Conservation (phyloP, 2,329 filamentous ascomycete genomes). For the Clarireedia paspali region DNA sequence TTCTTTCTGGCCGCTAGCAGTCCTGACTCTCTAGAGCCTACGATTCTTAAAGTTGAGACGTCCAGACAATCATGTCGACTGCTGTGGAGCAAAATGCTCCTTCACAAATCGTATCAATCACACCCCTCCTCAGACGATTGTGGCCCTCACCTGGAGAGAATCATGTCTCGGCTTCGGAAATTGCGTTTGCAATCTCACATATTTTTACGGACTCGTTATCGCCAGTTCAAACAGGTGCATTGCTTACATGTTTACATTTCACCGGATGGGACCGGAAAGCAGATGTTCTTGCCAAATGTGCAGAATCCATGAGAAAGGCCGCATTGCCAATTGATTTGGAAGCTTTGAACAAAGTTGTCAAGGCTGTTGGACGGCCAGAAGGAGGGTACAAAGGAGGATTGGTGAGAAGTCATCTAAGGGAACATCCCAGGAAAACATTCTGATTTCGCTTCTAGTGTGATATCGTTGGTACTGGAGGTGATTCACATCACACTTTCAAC, state of each 20-base stretch:
- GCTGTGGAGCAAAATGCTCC: slow-evolving; percentile 18
- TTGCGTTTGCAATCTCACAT: slow-evolving; percentile 80
- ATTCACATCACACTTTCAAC: slow-evolving; percentile 97
- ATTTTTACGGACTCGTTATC: slow-evolving; percentile 89
- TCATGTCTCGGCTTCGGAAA: slow-evolving; percentile 65
- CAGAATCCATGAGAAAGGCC: slow-evolving; percentile 73
- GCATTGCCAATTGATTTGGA: slow-evolving; percentile 63
- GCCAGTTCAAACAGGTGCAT: slow-evolving; percentile 77
- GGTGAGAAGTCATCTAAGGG: slow-evolving; percentile 43
- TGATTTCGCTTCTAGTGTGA: slow-evolving; percentile 50
- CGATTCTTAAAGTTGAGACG: background rate
- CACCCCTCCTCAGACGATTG: slow-evolving; percentile 63
- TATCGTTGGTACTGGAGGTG: slow-evolving; percentile 94
- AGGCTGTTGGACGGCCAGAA: slow-evolving; percentile 52
- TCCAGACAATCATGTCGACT: slow-evolving; percentile 15
- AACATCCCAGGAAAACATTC: background rate
- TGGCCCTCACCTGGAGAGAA: slow-evolving; percentile 47
- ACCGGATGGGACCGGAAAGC: slow-evolving; percentile 77
- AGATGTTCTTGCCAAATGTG: slow-evolving; percentile 80
- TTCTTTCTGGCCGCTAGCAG: background rate
- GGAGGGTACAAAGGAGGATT: slow-evolving; percentile 77
- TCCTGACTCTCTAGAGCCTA: background rate
- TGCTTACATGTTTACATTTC: slow-evolving; percentile 88
- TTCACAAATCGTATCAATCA: slow-evolving; percentile 40
- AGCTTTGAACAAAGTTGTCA: slow-evolving; percentile 53